Conservation (phyloP, 1,139 yeast species). For the Candida albicans region DNA sequence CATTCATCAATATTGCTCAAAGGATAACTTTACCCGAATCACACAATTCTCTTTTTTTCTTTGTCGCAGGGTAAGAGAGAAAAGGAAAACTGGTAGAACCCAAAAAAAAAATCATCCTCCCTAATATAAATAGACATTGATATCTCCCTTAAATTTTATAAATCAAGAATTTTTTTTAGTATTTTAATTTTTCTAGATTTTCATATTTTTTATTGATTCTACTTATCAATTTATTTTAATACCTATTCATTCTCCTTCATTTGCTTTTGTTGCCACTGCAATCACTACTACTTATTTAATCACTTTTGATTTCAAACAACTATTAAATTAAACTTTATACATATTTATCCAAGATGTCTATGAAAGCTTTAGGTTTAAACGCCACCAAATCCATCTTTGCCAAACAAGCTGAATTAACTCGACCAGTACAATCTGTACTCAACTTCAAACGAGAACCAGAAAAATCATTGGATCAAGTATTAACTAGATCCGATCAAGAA, state of each 20-base stretch:
- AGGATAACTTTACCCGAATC: too few relatives aligned
- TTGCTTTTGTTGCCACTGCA: not conserved
- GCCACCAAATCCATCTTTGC: slow-evolving; percentile 39
- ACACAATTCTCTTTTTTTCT: not conserved
- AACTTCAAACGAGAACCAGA: slow-evolving; percentile 54
- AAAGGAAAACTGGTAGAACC: too few relatives aligned
- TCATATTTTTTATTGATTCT: not conserved
- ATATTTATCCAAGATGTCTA: slow-evolving; percentile 30
- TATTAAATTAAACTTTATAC: not conserved
- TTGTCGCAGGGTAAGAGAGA: not conserved
- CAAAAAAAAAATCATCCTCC: not conserved
- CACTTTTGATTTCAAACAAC: not conserved
- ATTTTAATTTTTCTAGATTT: not conserved
- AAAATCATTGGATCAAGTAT: slow-evolving; percentile 42
- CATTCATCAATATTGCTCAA: too few relatives aligned
- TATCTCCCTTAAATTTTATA: not conserved
- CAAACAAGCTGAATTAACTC: slow-evolving; percentile 29
- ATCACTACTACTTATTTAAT: not conserved
- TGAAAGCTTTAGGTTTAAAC: slow-evolving; percentile 44
- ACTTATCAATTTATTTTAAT: not conserved
- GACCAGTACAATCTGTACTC: slow-evolving; percentile 45
- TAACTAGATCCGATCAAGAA: slow-evolving; percentile 70
- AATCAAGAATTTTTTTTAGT: not conserved
- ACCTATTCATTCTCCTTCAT: not conserved
- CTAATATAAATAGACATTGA: slow-evolving; percentile 2